A percentile compares a stretch with the other conserved stretches of the same genome.
phyloP scores from a whole-genome alignment of 257 asterid species.

The Oldenlandia corymbosa region DNA sequence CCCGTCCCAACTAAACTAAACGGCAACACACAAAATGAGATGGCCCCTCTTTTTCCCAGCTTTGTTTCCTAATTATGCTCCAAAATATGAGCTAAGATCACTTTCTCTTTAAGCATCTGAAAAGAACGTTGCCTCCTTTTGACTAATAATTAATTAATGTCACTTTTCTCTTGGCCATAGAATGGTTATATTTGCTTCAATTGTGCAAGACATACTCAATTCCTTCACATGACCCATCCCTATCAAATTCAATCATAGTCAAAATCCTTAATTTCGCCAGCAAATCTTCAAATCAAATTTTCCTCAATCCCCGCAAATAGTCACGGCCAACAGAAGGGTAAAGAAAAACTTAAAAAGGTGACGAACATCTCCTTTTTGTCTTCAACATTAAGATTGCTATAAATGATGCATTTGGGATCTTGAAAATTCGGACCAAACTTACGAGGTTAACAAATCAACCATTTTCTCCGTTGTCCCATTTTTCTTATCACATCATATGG shows the following conservation, averaged over 20 bases:
- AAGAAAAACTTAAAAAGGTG: neutral
- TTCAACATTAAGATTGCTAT: conserved; percentile 10
- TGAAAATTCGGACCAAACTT: conserved; percentile 1
- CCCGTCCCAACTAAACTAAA: conserved; percentile 10
- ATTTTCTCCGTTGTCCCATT: no score
- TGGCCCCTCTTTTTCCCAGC: neutral
- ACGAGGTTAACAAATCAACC: no score
- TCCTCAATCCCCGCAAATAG: conserved; percentile 54
- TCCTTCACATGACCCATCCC: conserved; percentile 39
- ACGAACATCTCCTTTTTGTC: neutral
- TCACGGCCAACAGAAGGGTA: conserved; percentile 25
- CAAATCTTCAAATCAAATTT: conserved; percentile 17
- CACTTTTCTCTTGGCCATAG: conserved; percentile 1
- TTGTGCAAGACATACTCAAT: conserved; percentile 31
- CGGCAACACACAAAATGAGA: neutral
- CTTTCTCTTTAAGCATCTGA: conserved; percentile 4
- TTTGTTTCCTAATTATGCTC: neutral
- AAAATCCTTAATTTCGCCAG: conserved; percentile 23
- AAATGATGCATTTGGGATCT: neutral
- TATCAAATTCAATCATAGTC: conserved; percentile 26
- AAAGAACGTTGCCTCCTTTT: conserved; percentile 15
- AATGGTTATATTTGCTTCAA: conserved; percentile 20
- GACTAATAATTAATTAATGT: conserved; percentile 14
- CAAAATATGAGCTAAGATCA: neutral
- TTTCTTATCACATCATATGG: conserved; percentile 26